Evolutionary conservation across 345 rosid species (phyloP).

Genomic region (thale cress (Arabidopsis thaliana)): DNA sequence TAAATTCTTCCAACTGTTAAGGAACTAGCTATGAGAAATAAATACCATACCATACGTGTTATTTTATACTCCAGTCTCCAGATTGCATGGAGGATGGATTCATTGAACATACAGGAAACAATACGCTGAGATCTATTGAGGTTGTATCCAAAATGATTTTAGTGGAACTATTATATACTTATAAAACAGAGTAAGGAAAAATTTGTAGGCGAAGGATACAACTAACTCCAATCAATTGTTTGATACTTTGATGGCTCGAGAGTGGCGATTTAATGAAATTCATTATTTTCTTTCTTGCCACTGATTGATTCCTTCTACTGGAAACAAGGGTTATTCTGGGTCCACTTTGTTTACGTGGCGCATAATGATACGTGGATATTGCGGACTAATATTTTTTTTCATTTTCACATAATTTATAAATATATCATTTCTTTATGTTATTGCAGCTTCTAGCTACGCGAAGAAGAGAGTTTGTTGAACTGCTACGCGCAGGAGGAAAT

Average conservation of each 20-base stretch:
- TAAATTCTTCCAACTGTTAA: neutral
- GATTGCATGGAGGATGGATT: neutral
- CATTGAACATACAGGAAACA: neutral
- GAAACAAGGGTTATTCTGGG: neutral
- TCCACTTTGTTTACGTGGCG: slow-evolving; percentile 17
- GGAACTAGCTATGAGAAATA: neutral
- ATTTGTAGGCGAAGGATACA: slow-evolving; percentile 25
- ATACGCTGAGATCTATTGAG: neutral
- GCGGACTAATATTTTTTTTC: neutral
- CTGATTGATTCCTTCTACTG: neutral
- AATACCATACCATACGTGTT: neutral
- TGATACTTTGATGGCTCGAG: slow-evolving; percentile 1
- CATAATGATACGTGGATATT: neutral
- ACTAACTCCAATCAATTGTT: slow-evolving; percentile 31
- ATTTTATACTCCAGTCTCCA: neutral
- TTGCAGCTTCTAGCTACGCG: too few species aligned
- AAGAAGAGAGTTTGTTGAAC: neutral
- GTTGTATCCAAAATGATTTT: neutral
- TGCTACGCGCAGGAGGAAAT: neutral
- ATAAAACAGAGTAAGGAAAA: neutral
- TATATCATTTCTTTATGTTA: too few species aligned
- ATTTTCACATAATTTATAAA: too few species aligned
- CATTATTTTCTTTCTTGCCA: neutral
- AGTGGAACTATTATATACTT: neutral
- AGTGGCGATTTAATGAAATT: slow-evolving; percentile 30